phyloP scores from a whole-genome alignment of 75 land plant genomes.

The Selaginella tamariscina region DNA sequence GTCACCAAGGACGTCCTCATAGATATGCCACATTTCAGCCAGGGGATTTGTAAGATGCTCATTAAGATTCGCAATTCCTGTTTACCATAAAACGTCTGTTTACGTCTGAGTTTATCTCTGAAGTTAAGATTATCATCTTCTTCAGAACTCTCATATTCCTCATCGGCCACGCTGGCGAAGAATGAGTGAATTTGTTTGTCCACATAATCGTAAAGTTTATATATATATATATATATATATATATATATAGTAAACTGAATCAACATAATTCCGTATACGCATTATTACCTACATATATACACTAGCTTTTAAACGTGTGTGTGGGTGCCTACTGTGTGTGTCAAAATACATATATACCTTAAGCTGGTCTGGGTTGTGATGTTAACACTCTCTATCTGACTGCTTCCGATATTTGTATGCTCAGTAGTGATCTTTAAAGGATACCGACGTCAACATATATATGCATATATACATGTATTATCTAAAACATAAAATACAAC shows the following conservation, averaged over 20 bases:
- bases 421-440: too few relatives aligned
- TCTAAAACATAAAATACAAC: too few relatives aligned
- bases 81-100: background rate
- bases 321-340: background rate
- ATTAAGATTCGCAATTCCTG: constrained; percentile 3
- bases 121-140: background rate
- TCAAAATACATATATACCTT: background rate
- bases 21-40: constrained; percentile 17
- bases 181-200: too few relatives aligned
- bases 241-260: too few relatives aligned
- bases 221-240: too few relatives aligned
- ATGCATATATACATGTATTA: too few relatives aligned
- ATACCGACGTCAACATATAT: too few relatives aligned
- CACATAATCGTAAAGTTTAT: background rate
- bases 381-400: too few relatives aligned
- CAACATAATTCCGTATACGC: background rate
- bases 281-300: too few relatives aligned
- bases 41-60: constrained; percentile 14
- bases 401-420: too few relatives aligned
- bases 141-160: background rate
- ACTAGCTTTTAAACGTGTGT: background rate
- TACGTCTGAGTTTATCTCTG: background rate
- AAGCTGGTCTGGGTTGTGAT: too few relatives aligned
- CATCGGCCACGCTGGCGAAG: background rate
- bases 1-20: constrained; percentile 20